Percentiles rank a stretch among this genome's conserved stretches.
phyloP scores from a whole-genome alignment of 2,329 filamentous ascomycete species.

The Rutstroemia sp. region DNA sequence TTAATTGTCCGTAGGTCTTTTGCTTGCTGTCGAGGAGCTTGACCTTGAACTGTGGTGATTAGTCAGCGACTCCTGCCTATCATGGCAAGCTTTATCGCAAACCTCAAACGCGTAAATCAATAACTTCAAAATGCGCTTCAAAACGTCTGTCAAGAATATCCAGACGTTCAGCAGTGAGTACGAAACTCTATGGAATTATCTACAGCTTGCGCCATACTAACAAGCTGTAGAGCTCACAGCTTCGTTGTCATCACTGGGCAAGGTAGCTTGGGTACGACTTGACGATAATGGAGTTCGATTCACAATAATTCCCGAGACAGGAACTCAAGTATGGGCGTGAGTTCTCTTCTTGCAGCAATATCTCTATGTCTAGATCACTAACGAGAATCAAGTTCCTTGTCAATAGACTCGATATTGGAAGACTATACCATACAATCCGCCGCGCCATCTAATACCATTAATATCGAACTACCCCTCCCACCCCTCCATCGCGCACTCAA shows the following conservation, averaged over 20 bases:
- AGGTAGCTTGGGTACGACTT: constrained; percentile 49
- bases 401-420: constrained; percentile 80
- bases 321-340: constrained; percentile 93
- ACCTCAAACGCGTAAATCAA: neutral
- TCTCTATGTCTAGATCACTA: constrained; percentile 25
- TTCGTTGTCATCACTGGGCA: constrained; percentile 51
- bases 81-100: neutral
- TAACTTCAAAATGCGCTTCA: constrained; percentile 51
- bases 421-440: constrained; percentile 80
- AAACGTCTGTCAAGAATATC: constrained; percentile 58
- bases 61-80: constrained; percentile 1
- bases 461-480: constrained; percentile 87
- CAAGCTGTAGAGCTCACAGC: constrained; percentile 49
- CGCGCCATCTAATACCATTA: constrained; percentile 78
- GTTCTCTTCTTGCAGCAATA: constrained; percentile 31
- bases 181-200: neutral
- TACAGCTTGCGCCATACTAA: constrained; percentile 2
- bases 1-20: too few relatives aligned
- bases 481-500: constrained; percentile 86
- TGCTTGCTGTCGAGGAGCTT: too few relatives aligned
- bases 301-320: constrained; percentile 89
- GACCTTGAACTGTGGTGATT: neutral
- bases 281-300: constrained; percentile 85
- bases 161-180: constrained; percentile 56
- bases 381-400: constrained; percentile 39